Base-by-base conservation (phyloP, 768 basidiomycete genomes). In the Hydnomerulius pinastri region DNA sequence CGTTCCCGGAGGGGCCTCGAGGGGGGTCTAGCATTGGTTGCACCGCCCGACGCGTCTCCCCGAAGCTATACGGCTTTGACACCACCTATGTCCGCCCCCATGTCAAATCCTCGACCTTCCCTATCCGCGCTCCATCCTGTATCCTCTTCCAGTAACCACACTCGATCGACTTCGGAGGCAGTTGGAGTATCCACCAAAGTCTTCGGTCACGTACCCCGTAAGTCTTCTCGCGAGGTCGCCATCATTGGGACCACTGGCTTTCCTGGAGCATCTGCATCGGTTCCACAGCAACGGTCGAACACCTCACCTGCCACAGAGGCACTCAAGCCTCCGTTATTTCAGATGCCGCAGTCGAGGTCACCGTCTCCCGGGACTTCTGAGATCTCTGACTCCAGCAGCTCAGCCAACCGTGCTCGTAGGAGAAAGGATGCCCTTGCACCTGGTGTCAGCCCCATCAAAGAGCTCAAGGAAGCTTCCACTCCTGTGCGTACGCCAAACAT, bases 41-140 rank as follows among this genome's bases (percentile, higher is more conserved):
- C 85, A 46, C 87, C 86, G 43, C 85, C 86, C 32, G 88, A 87
- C 65, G 83, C 82, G 55, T 75, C 81, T 8, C 76, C 77, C 13
- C 71, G 64, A 39, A 68, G 75, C 12, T 81, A 83, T 59, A 73
- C 79, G 24, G 76, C 78, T 46, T 71, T 84, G 39, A 73, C 78
- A 4, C 78, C 81, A 48, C 81, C 81, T 12, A 64, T 75, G 18
- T 71, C 77, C 24, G 75, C 78, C 11, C 81, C 83, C 53, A 58
- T 72, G 33, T 46, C 59, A 29, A 50, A 45, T n/a, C 52, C 44
- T 7, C 57, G 50, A 17, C 43, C 58, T 50, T 55, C 61, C 64
- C 58, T 60, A 43, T 12, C 35, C 18, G 25, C 35, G 15, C n/a
- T 46, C 28, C 49, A 38, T 44, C 28, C 45, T 41, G 37, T 52